Evolutionary conservation across 2,329 filamentous ascomycete genomes (phyloP).

Genomic region (Colletotrichum sp.): DNA sequence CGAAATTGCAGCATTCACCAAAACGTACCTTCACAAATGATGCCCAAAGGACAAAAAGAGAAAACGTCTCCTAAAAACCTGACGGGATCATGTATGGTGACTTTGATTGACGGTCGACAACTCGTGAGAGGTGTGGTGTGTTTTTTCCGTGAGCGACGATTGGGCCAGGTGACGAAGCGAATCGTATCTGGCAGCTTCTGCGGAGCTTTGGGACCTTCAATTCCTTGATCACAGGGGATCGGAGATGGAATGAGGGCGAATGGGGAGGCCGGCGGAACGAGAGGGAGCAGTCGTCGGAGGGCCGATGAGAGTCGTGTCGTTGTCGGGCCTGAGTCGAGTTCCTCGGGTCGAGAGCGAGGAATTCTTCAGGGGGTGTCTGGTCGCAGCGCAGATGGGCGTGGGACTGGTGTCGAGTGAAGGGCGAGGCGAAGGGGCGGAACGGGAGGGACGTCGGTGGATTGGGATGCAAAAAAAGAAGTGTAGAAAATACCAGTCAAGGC

Average conservation of each 20-base stretch:
- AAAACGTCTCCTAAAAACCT: constrained; percentile 15
- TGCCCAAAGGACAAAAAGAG: not conserved
- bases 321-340: constrained; percentile 38
- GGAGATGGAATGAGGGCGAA: constrained; percentile 18
- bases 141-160: not conserved
- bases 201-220: constrained; percentile 11
- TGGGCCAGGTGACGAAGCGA: constrained; percentile 2
- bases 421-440: constrained; percentile 1
- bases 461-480: constrained; percentile 11
- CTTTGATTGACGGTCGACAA: not conserved
- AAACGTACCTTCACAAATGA: constrained; percentile 23
- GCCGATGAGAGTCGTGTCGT: constrained; percentile 27
- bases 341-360: constrained; percentile 48
- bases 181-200: not conserved
- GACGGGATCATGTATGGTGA: constrained; percentile 19
- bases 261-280: constrained; percentile 27
- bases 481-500: constrained; percentile 47
- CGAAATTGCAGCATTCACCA: not conserved
- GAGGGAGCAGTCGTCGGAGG: constrained; percentile 41
- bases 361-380: constrained; percentile 33
- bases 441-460: constrained; percentile 2
- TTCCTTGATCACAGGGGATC: constrained; percentile 24
- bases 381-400: not conserved
- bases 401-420: constrained; percentile 17
- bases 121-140: not conserved